phyloP scores from a whole-genome alignment of 805 yeast species.

The Torulaspora microellipsoides region DNA sequence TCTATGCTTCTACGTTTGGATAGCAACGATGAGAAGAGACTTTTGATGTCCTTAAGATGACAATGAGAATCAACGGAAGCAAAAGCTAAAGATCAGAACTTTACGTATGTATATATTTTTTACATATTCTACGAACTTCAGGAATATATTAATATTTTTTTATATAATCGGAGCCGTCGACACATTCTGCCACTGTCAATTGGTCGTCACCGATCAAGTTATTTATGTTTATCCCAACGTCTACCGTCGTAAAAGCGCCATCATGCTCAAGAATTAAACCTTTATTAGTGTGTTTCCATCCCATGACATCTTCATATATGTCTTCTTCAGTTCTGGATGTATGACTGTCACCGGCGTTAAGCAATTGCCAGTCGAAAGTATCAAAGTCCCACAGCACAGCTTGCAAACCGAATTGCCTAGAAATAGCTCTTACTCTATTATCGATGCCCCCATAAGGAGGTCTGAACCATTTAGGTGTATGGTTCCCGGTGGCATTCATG shows the following conservation, averaged over 20 bases:
- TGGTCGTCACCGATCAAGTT: slow-evolving; percentile 57
- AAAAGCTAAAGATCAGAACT: background rate
- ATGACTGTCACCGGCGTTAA: slow-evolving; percentile 36
- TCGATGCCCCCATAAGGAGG: slow-evolving; percentile 97
- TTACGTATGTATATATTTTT: background rate
- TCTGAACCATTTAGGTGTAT: slow-evolving; percentile 87
- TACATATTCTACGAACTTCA: background rate
- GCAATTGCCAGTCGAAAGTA: slow-evolving; percentile 84
- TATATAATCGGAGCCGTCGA: slow-evolving; percentile 59
- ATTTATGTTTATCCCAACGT: slow-evolving; percentile 58
- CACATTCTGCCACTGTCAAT: slow-evolving; percentile 75
- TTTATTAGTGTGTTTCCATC: slow-evolving; percentile 44
- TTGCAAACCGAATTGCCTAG: slow-evolving; percentile 80
- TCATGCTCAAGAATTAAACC: slow-evolving; percentile 91
- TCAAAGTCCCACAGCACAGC: slow-evolving; percentile 90
- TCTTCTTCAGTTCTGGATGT: slow-evolving; percentile 43
- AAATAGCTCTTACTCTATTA: slow-evolving; percentile 73
- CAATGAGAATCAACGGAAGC: no score
- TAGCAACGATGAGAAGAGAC: slow-evolving; percentile 66
- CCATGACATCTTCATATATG: slow-evolving; percentile 50
- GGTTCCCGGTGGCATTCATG: slow-evolving; percentile 87
- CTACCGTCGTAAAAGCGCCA: slow-evolving; percentile 59
- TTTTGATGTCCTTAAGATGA: slow-evolving; percentile 47
- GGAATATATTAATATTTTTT: slow-evolving; percentile 25
- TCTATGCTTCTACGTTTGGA: slow-evolving; percentile 66